These are phyloP conservation scores for Astrephomene gubernaculifera DNA, from an alignment of 139 green algal species.

Conservation along the genomic window DNA sequence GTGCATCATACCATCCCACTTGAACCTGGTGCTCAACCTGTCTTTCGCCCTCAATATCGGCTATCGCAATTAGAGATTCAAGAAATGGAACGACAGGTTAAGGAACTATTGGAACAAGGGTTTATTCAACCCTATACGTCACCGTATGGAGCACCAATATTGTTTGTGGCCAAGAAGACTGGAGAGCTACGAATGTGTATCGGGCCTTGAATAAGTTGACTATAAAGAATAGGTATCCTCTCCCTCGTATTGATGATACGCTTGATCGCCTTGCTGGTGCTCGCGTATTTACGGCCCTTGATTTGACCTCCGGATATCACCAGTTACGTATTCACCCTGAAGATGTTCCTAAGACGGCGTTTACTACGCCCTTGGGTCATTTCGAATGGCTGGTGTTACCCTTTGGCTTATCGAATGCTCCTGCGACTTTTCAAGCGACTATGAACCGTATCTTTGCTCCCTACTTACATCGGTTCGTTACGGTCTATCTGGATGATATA, in stretches of 20 bases:
- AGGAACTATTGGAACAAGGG: slow-evolving; percentile 12
- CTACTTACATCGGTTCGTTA: slow-evolving; percentile 57
- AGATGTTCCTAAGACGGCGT: slow-evolving; percentile 44
- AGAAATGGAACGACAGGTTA: background rate
- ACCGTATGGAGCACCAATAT: slow-evolving; percentile 15
- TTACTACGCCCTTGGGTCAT: slow-evolving; percentile 48
- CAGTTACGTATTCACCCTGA: slow-evolving; percentile 4
- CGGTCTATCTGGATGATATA: slow-evolving; percentile 73
- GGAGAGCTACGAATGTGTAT: slow-evolving; percentile 42
- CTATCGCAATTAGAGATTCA: background rate
- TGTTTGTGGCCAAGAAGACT: slow-evolving; percentile 48
- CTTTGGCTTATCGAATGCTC: slow-evolving; percentile 40
- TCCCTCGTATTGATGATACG: slow-evolving; percentile 36
- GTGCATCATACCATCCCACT: slow-evolving; percentile 33
- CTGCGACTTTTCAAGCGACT: slow-evolving; percentile 32
- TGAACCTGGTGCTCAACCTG: no score
- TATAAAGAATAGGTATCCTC: slow-evolving; percentile 44
- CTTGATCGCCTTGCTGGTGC: slow-evolving; percentile 37
- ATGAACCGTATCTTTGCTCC: slow-evolving; percentile 62
- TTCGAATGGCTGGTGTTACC: slow-evolving; percentile 57
- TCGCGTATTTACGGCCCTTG: background rate
- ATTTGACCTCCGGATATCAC: slow-evolving; percentile 27
- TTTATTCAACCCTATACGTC: slow-evolving; percentile 21
- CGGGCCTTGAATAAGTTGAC: slow-evolving; percentile 41
- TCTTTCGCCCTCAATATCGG: slow-evolving; percentile 16